Evolutionary conservation across 2,329 filamentous ascomycete genomes (phyloP).

Genomic region (Atkinsonella hypoxylon): DNA sequence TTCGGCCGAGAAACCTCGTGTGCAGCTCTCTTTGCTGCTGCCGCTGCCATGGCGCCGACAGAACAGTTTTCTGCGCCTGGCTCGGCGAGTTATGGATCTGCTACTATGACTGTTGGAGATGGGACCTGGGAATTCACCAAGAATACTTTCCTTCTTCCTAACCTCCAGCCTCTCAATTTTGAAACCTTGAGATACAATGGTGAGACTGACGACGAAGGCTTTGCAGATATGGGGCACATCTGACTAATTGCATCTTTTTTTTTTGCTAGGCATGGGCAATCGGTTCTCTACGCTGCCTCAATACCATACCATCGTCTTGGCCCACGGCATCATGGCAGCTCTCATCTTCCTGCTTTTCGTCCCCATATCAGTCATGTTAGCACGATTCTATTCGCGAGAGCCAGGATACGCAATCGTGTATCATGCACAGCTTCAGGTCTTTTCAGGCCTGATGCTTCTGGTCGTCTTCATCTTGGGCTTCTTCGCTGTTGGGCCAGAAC

Average conservation of each 20-base stretch:
- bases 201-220: slow-evolving; percentile 20
- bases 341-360: slow-evolving; percentile 65
- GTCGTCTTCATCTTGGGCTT: slow-evolving; percentile 65
- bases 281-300: slow-evolving; percentile 57
- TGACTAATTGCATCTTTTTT: not conserved
- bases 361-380: slow-evolving; percentile 61
- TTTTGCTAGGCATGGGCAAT: slow-evolving; percentile 62
- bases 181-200: slow-evolving; percentile 79
- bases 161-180: slow-evolving; percentile 64
- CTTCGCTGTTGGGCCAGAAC: slow-evolving; percentile 62
- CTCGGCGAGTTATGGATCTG: slow-evolving; percentile 59
- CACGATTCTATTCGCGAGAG: slow-evolving; percentile 55
- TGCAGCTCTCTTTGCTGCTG: slow-evolving; percentile 7
- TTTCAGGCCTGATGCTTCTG: slow-evolving; percentile 55
- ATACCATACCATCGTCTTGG: slow-evolving; percentile 59
- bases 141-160: slow-evolving; percentile 68
- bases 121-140: slow-evolving; percentile 72
- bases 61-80: slow-evolving; percentile 56
- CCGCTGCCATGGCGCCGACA: slow-evolving; percentile 45
- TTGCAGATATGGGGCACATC: too few species aligned
- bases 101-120: slow-evolving; percentile 67
- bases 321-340: slow-evolving; percentile 59
- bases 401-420: slow-evolving; percentile 51
- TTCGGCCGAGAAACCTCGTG: not conserved
- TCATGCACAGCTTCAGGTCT: slow-evolving; percentile 63